Base-by-base conservation (phyloP, 2,329 filamentous ascomycete genomes). In the Periconia macrospinosa region DNA sequence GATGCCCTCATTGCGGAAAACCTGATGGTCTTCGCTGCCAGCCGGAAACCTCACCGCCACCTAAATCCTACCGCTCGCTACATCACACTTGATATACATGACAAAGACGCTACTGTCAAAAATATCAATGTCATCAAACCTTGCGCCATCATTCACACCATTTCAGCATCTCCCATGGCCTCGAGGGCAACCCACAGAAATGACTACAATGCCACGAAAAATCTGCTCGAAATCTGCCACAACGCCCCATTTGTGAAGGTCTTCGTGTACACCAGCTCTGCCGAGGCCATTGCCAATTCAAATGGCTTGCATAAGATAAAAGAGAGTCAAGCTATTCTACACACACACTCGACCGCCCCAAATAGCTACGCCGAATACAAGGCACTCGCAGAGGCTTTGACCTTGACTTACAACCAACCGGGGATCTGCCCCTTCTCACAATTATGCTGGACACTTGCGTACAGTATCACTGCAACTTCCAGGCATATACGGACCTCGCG, bases 371-470 rank as follows among this genome's bases (percentile, higher is more conserved):
- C 58, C 17, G n/a, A n/a, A n/a, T n/a, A n/a, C n/a, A n/a, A n/a
- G n/a, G n/a, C n/a, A n/a, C n/a, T n/a, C n/a, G n/a, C n/a, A n/a
- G n/a, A n/a, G n/a, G n/a, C n/a, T n/a, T n/a, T n/a, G n/a, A n/a
- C n/a, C n/a, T n/a, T n/a, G n/a, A n/a, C n/a, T n/a, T n/a, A n/a
- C n/a, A n/a, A n/a, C n/a, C n/a, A n/a, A n/a, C n/a, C n/a, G n/a
- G n/a, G n/a, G n/a, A n/a, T n/a, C n/a, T n/a, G n/a, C n/a, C n/a
- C n/a, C n/a, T n/a, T n/a, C n/a, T n/a, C n/a, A n/a, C n/a, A n/a
- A n/a, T n/a, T 59, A 65, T 14, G 47, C 55, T 11, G 58, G 58
- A 45, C 11, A 41, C 5, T 23, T 51, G 15, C 41, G 18, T 10
- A 45, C 49, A 2, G 30, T 19, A 6, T 27, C 30, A 15, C 49